These are phyloP conservation scores for Hyphopichia wangnamkhiaoensis DNA, from an alignment of 1,139 yeast genomes.

Conservation along the genomic window DNA sequence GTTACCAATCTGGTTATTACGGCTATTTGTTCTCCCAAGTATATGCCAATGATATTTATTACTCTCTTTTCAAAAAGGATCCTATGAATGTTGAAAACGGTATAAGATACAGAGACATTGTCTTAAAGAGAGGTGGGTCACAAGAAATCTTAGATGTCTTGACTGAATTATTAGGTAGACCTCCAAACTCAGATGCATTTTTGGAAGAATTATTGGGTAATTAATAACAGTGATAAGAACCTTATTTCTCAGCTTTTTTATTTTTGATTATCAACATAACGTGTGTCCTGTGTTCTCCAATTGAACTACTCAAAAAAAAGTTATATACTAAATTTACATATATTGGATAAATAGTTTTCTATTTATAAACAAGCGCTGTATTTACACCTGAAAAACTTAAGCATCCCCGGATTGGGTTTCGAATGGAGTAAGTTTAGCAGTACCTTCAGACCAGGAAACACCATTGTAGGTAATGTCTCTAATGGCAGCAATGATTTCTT, in stretches of 20 bases:
- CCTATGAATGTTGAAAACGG: constrained; percentile 70
- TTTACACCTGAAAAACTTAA: constrained; percentile 8
- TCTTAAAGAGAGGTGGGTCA: constrained; percentile 73
- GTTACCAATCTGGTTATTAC: constrained; percentile 84
- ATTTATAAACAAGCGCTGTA: too few species aligned
- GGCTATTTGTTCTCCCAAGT: constrained; percentile 87
- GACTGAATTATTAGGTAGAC: constrained; percentile 69
- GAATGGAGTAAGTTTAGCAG: constrained; percentile 64
- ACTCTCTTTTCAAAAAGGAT: constrained; percentile 64
- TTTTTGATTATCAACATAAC: too few species aligned
- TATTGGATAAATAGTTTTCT: background rate
- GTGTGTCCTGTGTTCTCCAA: too few species aligned
- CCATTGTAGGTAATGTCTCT: constrained; percentile 75
- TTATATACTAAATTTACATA: background rate
- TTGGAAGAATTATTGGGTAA: constrained; percentile 51
- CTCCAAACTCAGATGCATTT: constrained; percentile 73
- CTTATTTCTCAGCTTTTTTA: background rate
- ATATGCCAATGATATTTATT: constrained; percentile 81
- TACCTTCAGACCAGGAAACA: constrained; percentile 82
- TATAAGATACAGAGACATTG: constrained; percentile 64
- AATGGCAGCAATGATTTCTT: constrained; percentile 77
- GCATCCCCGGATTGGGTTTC: constrained; percentile 48
- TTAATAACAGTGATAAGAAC: background rate
- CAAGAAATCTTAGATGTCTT: constrained; percentile 66
- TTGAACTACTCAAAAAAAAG: too few species aligned